Percentiles rank a stretch among this genome's conserved stretches.
These are phyloP conservation scores for Inonotus hispidus DNA, from an alignment of 1,284 basidiomycete species.

Conservation along the genomic window DNA sequence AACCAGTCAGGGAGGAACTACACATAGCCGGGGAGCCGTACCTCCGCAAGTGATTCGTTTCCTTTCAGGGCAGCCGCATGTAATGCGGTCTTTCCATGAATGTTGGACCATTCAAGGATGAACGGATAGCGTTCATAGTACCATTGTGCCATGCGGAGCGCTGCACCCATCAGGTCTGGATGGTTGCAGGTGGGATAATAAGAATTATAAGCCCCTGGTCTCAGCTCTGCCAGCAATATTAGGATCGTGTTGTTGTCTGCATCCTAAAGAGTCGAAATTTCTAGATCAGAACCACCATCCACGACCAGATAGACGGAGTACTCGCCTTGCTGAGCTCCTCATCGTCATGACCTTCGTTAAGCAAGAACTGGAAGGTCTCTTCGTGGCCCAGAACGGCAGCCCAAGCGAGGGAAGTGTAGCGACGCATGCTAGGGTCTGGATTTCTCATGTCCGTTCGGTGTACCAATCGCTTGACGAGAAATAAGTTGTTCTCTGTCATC, in stretches of 20 bases:
- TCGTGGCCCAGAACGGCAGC: conserved; percentile 79
- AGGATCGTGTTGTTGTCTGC: conserved; percentile 86
- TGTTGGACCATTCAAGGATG: conserved; percentile 87
- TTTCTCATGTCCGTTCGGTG: conserved; percentile 84
- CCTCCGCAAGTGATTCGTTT: conserved; percentile 81
- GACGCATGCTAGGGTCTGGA: conserved; percentile 66
- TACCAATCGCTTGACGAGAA: conserved; percentile 78
- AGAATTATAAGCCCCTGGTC: conserved; percentile 43
- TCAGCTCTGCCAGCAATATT: conserved; percentile 78
- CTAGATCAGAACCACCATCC: not conserved
- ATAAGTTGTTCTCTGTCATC: conserved; percentile 80
- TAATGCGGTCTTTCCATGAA: conserved; percentile 82
- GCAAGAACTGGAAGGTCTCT: conserved; percentile 85
- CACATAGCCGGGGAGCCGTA: conserved; percentile 34
- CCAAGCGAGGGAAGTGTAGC: conserved; percentile 86
- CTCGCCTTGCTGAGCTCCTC: conserved; percentile 82
- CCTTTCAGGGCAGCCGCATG: conserved; percentile 87
- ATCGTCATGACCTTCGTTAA: conserved; percentile 83
- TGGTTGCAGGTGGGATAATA: conserved; percentile 43
- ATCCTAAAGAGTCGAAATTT: conserved; percentile 48
- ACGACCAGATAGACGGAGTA: conserved; percentile 18
- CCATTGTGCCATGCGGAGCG: conserved; percentile 72
- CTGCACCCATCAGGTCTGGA: conserved; percentile 61
- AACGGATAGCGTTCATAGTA: conserved; percentile 81
- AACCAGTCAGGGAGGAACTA: conserved; percentile 21